Base-by-base conservation (phyloP, 768 basidiomycete genomes). In the Amanita rubescens region DNA sequence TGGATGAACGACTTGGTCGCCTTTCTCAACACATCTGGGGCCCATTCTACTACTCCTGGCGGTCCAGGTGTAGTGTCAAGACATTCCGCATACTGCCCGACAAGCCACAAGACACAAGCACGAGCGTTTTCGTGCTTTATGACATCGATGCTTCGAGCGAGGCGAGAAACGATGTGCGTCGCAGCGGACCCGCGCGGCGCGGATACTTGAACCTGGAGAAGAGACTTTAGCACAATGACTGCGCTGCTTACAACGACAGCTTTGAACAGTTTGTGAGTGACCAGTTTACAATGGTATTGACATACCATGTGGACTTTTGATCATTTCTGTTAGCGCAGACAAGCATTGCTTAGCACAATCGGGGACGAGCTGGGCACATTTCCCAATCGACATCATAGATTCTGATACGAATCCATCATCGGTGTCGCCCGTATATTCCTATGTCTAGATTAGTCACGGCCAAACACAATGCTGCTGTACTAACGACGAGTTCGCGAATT, bases 41-140 rank as follows among this genome's bases (percentile, higher is more conserved):
- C 90, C 90, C 90, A 94, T 27, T 77, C 75, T 4, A 74, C 82
- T 7, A 93, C 68, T 14, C 83, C 84, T 48, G 81, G 78, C 2
- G 79, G 73, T 1, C 72, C 67, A 15, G 67, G 58, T 37, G 59
- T 55, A 22, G 60, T 62, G 37, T 69, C 69, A 15, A 65, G 62
- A 5, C 68, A 65, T 12, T 75, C 75, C 15, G 87, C 80, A 63
- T 91, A 91, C 65, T 96, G 92, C 0, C 95, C 94, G 0, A 93
- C 92, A 0, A 97, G 79, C 93, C 95, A 96, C 22, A 92, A 70
- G 1, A 97, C 83, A 59, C 89, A 93, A 0, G 94, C 92, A 27
- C 90, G 74, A 1, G 94, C 93, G 60, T 83, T 79, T 1, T 84
- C 74, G 60, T 94, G 90, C 6, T 73, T 78, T 48, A 97, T 89